Base-by-base conservation (phyloP, 306 rosid genomes). In the Cyclanthera cordifolia region DNA sequence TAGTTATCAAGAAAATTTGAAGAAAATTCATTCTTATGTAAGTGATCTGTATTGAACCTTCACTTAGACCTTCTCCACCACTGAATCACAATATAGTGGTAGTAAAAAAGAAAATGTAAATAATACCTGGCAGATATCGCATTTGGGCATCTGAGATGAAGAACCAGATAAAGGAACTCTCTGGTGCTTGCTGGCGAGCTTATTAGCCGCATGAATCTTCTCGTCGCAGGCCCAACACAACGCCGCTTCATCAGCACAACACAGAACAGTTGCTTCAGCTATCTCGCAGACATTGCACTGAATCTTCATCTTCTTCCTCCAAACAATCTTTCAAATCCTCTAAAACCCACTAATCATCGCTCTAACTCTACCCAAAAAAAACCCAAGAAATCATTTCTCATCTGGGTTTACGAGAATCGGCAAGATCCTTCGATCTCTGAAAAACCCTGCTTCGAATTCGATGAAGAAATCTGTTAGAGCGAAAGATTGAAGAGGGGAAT, bases 241-340 rank as follows among this genome's bases (percentile, higher is more conserved):
- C 25, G 96, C 99, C 13, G 97, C 99, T 80, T 94, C 99, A 51
- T 90, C 99, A 2, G 97, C 99, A 66, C 99, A 94, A 72, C 99
- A 94, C 10, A 94, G 77, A 32, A 94, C 97, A 78, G 74, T 81
- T 1, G 99, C 99, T 84, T 88, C 99, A 4, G 90, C 87, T 67
- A 70, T 84, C 70, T 90, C 99, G 75, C 99, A 94, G 20, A 86
- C 99, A 87, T 81, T 83, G 53, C 99, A 94, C 87, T 94, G 97
- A 86, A 94, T 94, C 89, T 90, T 94, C 99, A 94, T 94, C 76
- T 7, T 64, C 71, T 39, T 48, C 53, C 68, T 19, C 65, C 17
- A 37, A 64, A 30, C 73, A 58, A 52, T 34, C 21, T 30, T 37
- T 3, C 5, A 25, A 39, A 54, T 6, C 27, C 53, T 45, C 75